Percentiles rank a stretch among this genome's conserved stretches.
phyloP scores from a whole-genome alignment of 2,329 filamentous ascomycete species.

The Penicillium sp. region DNA sequence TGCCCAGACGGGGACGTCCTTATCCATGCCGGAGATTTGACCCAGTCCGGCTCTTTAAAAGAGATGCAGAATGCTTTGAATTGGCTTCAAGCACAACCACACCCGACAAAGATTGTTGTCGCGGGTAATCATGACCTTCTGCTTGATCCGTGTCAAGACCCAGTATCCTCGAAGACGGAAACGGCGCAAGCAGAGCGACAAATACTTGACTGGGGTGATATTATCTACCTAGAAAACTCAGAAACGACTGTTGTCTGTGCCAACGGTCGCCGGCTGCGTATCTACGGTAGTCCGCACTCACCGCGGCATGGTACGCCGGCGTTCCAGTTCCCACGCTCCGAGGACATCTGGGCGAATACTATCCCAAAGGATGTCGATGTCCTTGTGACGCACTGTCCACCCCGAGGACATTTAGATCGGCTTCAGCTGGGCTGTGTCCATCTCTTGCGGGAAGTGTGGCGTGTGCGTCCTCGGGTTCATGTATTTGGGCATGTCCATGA shows the following conservation, averaged over 20 bases:
- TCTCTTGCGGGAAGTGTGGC: no score
- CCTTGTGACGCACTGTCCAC: neutral
- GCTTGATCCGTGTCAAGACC: constrained; percentile 12
- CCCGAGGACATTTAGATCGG: neutral
- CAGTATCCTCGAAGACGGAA: no score
- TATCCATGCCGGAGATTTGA: constrained; percentile 53
- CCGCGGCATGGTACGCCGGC: neutral
- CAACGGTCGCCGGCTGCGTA: neutral
- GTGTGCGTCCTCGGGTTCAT: no score
- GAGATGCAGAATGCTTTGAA: constrained; percentile 42
- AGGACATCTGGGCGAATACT: neutral
- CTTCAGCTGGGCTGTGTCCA: no score
- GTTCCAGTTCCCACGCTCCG: neutral
- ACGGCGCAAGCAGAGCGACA: neutral
- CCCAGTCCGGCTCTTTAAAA: constrained; percentile 43
- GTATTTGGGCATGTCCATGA: no score
- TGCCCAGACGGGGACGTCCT: constrained; percentile 48
- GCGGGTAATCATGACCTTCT: constrained; percentile 50
- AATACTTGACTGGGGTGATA: neutral
- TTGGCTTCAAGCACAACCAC: constrained; percentile 46
- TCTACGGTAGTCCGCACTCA: neutral
- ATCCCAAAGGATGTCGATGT: neutral
- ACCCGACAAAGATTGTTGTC: constrained; percentile 47
- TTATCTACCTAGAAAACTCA: neutral
- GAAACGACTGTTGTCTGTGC: neutral